Evolutionary conservation across 345 rosid species (phyloP).

Genomic region (Chamaenerion angustifolium): DNA sequence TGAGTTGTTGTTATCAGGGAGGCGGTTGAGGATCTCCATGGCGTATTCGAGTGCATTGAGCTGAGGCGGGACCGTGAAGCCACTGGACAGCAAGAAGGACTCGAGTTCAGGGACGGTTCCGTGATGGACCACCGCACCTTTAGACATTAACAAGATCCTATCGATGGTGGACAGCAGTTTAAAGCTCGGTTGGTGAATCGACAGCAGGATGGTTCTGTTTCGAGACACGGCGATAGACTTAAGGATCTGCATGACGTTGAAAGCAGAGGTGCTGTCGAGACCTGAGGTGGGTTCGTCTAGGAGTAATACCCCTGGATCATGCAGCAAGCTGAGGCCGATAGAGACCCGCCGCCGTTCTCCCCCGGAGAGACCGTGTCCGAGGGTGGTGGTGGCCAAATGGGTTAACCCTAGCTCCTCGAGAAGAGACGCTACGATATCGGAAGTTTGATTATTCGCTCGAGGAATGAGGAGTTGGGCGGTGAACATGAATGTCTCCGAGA

Average conservation of each 20-base stretch:
- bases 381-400: constrained; percentile 42
- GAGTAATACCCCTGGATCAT: constrained; percentile 68
- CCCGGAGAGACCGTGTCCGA: constrained; percentile 53
- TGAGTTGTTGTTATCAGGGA: constrained; percentile 18
- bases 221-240: constrained; percentile 54
- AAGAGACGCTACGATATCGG: constrained; percentile 33
- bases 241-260: constrained; percentile 51
- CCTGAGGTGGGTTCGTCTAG: constrained; percentile 94
- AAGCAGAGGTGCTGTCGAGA: constrained; percentile 76
- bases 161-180: constrained; percentile 72
- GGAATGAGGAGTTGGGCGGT: constrained; percentile 59
- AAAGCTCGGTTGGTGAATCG: constrained; percentile 94
- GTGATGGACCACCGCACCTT: constrained; percentile 64
- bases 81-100: constrained; percentile 35
- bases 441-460: constrained; percentile 16
- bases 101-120: constrained; percentile 51
- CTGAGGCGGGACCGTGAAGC: constrained; percentile 72
- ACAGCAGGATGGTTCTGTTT: constrained; percentile 54
- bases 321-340: constrained; percentile 76
- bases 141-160: constrained; percentile 44
- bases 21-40: constrained; percentile 70
- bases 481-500: constrained; percentile 61
- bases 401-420: constrained; percentile 45
- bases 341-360: constrained; percentile 83
- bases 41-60: constrained; percentile 75